Base-by-base conservation (phyloP, 2,329 filamentous ascomycete genomes). In the Cladobotryum protrusum region DNA sequence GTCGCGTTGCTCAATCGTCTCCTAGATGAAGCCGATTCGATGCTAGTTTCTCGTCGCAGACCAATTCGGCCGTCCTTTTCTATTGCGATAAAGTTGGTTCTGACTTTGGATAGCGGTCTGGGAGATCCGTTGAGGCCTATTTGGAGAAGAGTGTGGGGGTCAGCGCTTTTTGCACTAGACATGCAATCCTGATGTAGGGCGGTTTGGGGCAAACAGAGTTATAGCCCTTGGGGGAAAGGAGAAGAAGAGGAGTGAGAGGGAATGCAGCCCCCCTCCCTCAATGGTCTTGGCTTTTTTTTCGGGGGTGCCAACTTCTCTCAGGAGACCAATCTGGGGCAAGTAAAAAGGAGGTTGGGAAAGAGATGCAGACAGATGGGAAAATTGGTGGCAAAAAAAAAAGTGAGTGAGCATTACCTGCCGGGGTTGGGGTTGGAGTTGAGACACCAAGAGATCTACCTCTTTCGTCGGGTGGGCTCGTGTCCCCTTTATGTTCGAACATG, bases 401-500 rank as follows among this genome's bases (percentile, higher is more conserved):
- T 24, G 20, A 29, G 56, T 53, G 59, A 35, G 33, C 43, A 50
- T 53, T 56, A 57, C 58, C 53, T 60, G 53, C 46, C 35, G 43
- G 50, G 49, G 49, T 47, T 53, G 53, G 39, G 44, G 48, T 57
- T 41, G 65, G 60, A 53, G 69, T 68, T 55, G 65, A 69, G 54
- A 68, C 68, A 55, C 76, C 81, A 48, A 85, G 85, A 51, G 83
- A 86, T 66, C 86, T 77, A 54, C 86, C 86, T 72, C 86, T 77
- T 55, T 86, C 84, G 56, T 86, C 84, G 14, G 83, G 81, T 56
- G 82, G 78, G 59, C 79, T 84, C 51, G 75, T 73, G 58, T 81
- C 79, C 65, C 77, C 80, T 68, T 82, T 87, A 65, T 82, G 81
- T 74, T 91, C 87, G 66, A 90, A 90, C 78, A 87, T 89, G 63